Conservation (phyloP, 495 filamentous ascomycete genomes). For the Lophium mytilinum region DNA sequence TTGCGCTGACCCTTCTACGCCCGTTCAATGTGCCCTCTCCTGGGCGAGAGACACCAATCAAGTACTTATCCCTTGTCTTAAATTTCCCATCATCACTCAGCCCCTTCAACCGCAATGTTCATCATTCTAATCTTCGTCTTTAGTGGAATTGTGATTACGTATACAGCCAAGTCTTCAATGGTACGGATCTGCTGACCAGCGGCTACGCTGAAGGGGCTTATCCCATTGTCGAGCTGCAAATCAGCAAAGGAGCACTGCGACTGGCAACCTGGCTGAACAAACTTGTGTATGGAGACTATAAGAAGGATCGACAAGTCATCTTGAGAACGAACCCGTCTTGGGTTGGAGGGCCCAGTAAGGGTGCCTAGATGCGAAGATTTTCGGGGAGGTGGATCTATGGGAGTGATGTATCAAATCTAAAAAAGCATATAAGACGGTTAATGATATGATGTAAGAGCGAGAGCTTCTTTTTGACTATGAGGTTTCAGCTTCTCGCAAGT, state of each 20-base stretch:
- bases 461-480: too few relatives aligned
- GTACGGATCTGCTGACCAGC: slow-evolving; percentile 23
- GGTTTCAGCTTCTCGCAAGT: too few relatives aligned
- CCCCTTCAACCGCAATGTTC: too few relatives aligned
- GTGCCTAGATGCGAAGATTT: too few relatives aligned
- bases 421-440: too few relatives aligned
- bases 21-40: slow-evolving; percentile 21
- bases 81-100: too few relatives aligned
- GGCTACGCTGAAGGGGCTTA: slow-evolving; percentile 28
- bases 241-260: slow-evolving; percentile 31
- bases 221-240: slow-evolving; percentile 32
- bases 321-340: neutral
- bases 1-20: slow-evolving; percentile 25
- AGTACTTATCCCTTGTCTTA: too few relatives aligned
- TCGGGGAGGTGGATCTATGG: too few relatives aligned
- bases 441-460: too few relatives aligned
- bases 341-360: too few relatives aligned
- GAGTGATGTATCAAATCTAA: too few relatives aligned
- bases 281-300: slow-evolving; percentile 2
- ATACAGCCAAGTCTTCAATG: slow-evolving; percentile 24
- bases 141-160: slow-evolving; percentile 32
- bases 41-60: slow-evolving; percentile 27
- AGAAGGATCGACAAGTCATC: neutral
- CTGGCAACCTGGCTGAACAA: slow-evolving; percentile 34
- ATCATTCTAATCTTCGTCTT: too few relatives aligned